Evolutionary conservation across 352 stramenopile species (phyloP).

Genomic region (Pythium chondricola): DNA sequence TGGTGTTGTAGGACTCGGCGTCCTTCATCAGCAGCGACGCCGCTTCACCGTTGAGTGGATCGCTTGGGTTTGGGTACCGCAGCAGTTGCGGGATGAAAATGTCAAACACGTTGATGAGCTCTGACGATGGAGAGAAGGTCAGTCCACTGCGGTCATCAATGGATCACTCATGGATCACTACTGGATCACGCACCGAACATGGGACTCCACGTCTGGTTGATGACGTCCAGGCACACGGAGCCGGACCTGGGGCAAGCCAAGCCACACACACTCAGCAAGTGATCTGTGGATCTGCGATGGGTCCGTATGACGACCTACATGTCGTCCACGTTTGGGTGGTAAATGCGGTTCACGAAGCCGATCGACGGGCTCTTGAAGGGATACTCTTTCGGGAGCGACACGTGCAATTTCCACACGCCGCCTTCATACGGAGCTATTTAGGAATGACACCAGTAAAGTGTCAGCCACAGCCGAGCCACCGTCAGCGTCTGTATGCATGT

Average conservation of each 20-base stretch:
- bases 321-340: slow-evolving; percentile 92
- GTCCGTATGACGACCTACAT: slow-evolving; percentile 40
- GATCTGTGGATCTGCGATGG: background rate
- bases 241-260: slow-evolving; percentile 52
- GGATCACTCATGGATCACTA: too few relatives aligned
- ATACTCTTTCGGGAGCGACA: slow-evolving; percentile 90
- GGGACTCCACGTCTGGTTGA: slow-evolving; percentile 93
- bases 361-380: slow-evolving; percentile 93
- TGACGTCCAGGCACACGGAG: slow-evolving; percentile 91
- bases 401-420: slow-evolving; percentile 91
- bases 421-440: slow-evolving; percentile 85
- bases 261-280: background rate
- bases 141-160: background rate
- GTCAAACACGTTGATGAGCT: slow-evolving; percentile 92
- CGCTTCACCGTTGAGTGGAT: slow-evolving; percentile 88
- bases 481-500: slow-evolving; percentile 2
- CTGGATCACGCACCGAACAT: slow-evolving; percentile 89
- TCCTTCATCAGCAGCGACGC: slow-evolving; percentile 88
- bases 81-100: slow-evolving; percentile 92
- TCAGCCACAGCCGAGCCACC: background rate
- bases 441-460: background rate
- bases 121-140: slow-evolving; percentile 23
- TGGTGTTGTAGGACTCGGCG: slow-evolving; percentile 78
- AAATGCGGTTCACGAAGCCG: slow-evolving; percentile 91
- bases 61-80: slow-evolving; percentile 89